Evolutionary conservation across 495 filamentous ascomycete genomes (phyloP).

Genomic region (Choiromyces venosus): DNA sequence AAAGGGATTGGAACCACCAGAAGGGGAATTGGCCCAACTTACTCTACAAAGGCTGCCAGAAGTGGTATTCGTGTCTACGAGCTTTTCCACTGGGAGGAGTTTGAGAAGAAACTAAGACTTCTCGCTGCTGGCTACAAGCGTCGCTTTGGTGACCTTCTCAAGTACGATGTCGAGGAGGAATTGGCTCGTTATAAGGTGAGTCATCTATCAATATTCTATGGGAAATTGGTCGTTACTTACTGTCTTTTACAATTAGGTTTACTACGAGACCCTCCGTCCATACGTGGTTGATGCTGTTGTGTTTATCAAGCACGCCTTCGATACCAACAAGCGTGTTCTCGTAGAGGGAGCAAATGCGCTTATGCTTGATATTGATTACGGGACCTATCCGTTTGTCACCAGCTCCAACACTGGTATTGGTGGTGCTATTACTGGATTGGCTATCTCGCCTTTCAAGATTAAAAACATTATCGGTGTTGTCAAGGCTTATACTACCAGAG

Average conservation of each 20-base stretch:
- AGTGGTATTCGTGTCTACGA: conserved; percentile 70
- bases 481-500: conserved; percentile 74
- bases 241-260: conserved; percentile 47
- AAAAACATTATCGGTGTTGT: conserved; percentile 73
- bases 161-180: conserved; percentile 73
- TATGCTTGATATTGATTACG: conserved; percentile 70
- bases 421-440: conserved; percentile 69
- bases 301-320: conserved; percentile 54
- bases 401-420: conserved; percentile 69
- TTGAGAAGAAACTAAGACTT: conserved; percentile 66
- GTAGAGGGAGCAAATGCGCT: conserved; percentile 89
- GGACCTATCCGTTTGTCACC: conserved; percentile 83
- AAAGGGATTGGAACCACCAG: conserved; percentile 55
- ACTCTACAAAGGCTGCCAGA: conserved; percentile 72
- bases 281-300: conserved; percentile 66
- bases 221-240: conserved; percentile 9
- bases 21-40: conserved; percentile 71
- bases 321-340: conserved; percentile 60
- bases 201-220: conserved; percentile 22
- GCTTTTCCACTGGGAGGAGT: conserved; percentile 64
- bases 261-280: conserved; percentile 60
- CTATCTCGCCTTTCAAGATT: conserved; percentile 52
- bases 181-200: conserved; percentile 59
- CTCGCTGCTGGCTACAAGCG: conserved; percentile 63
- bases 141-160: conserved; percentile 65